Conservation (phyloP, 768 basidiomycete species). For the Kwoniella sp. region DNA sequence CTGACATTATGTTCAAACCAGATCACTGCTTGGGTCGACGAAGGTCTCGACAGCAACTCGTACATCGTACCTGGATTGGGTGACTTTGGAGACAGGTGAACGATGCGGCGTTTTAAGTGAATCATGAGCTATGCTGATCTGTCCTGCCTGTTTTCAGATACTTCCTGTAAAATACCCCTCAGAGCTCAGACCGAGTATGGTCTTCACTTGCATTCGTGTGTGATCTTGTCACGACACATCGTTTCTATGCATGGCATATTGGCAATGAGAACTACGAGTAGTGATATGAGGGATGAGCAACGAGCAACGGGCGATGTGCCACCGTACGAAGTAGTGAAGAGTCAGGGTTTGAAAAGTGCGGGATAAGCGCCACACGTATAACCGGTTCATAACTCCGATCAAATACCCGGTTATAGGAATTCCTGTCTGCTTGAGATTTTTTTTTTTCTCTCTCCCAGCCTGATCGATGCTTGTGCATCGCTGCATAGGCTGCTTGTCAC, state of each 20-base stretch:
- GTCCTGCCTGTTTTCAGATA: constrained; percentile 21
- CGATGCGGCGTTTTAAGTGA: not conserved
- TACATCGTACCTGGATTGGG: constrained; percentile 94
- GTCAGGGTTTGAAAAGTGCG: not conserved
- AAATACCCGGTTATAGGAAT: constrained; percentile 7
- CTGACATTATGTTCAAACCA: constrained; percentile 47
- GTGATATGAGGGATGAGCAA: not conserved
- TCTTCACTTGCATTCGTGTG: not conserved
- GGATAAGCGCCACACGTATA: constrained; percentile 9
- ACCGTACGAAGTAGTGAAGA: not conserved
- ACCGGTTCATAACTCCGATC: constrained; percentile 13
- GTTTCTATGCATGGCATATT: constrained; percentile 4
- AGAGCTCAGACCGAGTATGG: too few relatives aligned
- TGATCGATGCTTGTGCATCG: too few relatives aligned
- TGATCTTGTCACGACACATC: not conserved
- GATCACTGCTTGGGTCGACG: constrained; percentile 95
- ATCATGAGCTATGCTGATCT: not conserved
- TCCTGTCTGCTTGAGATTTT: not conserved
- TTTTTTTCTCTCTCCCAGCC: not conserved
- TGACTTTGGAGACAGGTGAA: constrained; percentile 79
- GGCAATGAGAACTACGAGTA: not conserved
- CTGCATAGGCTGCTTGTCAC: too few relatives aligned
- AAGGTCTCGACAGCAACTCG: constrained; percentile 85
- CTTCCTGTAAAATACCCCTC: constrained; percentile 28
- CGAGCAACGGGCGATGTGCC: not conserved